These are phyloP conservation scores for Ceratobasidium sp. DNA, from an alignment of 1,284 basidiomycete species.

Conservation along the genomic window DNA sequence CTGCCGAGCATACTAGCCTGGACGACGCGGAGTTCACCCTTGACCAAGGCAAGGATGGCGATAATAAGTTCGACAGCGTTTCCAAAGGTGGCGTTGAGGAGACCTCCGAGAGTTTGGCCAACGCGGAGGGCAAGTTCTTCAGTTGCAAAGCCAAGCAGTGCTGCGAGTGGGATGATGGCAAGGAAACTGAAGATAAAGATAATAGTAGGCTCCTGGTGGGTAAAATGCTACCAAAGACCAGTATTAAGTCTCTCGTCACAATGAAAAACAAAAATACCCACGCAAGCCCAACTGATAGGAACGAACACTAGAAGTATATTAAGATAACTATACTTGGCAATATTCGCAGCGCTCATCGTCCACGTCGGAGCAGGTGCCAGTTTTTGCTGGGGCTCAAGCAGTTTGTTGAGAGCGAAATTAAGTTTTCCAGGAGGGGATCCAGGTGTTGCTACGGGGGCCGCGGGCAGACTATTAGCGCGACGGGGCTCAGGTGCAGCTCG, in stretches of 20 bases:
- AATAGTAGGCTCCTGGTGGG: slow-evolving; percentile 30
- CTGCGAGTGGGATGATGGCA: slow-evolving; percentile 71
- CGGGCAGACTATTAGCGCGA: slow-evolving; percentile 35
- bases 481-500: neutral
- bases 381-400: slow-evolving; percentile 39
- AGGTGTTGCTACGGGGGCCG: slow-evolving; percentile 1
- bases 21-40: slow-evolving; percentile 83
- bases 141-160: slow-evolving; percentile 85
- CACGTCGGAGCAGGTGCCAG: slow-evolving; percentile 39
- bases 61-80: slow-evolving; percentile 43
- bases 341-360: slow-evolving; percentile 38
- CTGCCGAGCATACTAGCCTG: slow-evolving; percentile 72
- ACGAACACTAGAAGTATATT: slow-evolving; percentile 39
- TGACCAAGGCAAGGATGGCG: slow-evolving; percentile 79
- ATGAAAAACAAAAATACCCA: slow-evolving; percentile 21
- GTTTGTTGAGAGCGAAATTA: slow-evolving; percentile 33
- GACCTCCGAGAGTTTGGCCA: slow-evolving; percentile 83
- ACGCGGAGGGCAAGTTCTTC: slow-evolving; percentile 84
- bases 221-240: slow-evolving; percentile 34
- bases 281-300: slow-evolving; percentile 40
- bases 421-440: slow-evolving; percentile 3
- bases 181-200: slow-evolving; percentile 40
- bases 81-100: slow-evolving; percentile 70
- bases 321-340: slow-evolving; percentile 38
- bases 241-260: neutral